Conservation (phyloP, 2,329 filamentous ascomycete species). For the Aureobasidium sp. region DNA sequence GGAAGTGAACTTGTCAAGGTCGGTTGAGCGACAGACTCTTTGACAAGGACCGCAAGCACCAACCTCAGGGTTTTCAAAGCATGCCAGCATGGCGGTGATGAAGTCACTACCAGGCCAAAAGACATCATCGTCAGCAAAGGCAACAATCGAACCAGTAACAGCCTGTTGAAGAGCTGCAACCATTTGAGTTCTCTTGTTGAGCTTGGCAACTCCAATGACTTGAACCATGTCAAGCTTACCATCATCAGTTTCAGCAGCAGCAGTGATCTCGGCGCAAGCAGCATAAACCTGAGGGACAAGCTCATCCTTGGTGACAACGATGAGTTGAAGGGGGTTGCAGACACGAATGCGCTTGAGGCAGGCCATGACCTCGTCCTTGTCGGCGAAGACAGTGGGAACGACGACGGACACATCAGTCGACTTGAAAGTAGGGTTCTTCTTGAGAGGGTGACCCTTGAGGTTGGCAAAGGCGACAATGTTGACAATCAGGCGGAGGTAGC, state of each 20-base stretch:
- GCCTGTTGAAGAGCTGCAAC: conserved; percentile 24
- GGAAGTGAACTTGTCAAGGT: conserved; percentile 21
- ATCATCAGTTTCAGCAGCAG: conserved; percentile 8
- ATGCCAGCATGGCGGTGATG: conserved; percentile 28
- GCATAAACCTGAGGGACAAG: conserved; percentile 21
- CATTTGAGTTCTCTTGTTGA: conserved; percentile 32
- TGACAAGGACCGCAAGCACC: conserved; percentile 54
- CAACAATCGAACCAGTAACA: conserved; percentile 25
- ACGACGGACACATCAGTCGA: conserved; percentile 27
- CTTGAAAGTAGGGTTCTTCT: conserved; percentile 23
- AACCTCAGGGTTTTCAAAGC: conserved; percentile 40
- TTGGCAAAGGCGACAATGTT: conserved; percentile 24
- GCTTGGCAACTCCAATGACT: conserved; percentile 28
- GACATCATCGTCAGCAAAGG: conserved; percentile 33
- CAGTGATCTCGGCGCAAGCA: neutral
- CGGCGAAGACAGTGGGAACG: conserved; percentile 30
- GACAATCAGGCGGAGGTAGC: conserved; percentile 27
- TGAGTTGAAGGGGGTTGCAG: conserved; percentile 23
- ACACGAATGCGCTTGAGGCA: conserved; percentile 25
- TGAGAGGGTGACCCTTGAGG: conserved; percentile 25
- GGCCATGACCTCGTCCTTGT: conserved; percentile 23
- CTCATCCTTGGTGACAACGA: conserved; percentile 25
- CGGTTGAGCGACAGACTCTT: conserved; percentile 38
- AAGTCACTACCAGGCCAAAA: conserved; percentile 26
- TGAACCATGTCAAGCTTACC: conserved; percentile 18